Evolutionary conservation across 768 basidiomycete genomes (phyloP).

Genomic region (Termitomyces sp.): DNA sequence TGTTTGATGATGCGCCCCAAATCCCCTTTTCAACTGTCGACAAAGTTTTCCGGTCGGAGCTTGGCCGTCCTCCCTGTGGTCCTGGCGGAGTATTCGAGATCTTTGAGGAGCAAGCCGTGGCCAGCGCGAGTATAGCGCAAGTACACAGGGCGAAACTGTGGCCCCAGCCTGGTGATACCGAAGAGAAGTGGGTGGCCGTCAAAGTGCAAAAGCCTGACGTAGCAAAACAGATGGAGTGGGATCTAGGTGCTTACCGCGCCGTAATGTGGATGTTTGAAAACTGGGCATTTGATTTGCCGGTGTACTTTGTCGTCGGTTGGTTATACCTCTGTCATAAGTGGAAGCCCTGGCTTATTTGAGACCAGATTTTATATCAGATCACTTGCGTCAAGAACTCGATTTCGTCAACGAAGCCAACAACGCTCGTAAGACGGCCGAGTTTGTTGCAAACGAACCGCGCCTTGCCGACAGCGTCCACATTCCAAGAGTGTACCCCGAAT

Average conservation of each 20-base stretch:
- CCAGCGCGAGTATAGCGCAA: conserved; percentile 90
- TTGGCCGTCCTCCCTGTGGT: conserved; percentile 57
- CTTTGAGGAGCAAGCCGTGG: conserved; percentile 73
- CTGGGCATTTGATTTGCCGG: conserved; percentile 81
- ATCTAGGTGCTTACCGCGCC: conserved; percentile 60
- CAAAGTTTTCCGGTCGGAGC: conserved; percentile 62
- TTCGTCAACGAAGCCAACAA: conserved; percentile 79
- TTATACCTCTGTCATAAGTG: conserved; percentile 2
- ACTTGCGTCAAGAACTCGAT: conserved; percentile 79
- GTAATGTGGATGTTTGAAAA: conserved; percentile 80
- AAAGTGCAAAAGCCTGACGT: conserved; percentile 93
- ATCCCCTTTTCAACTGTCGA: conserved; percentile 68
- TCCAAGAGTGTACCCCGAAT: conserved; percentile 66
- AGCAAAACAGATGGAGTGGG: conserved; percentile 80
- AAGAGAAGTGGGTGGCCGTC: conserved; percentile 77
- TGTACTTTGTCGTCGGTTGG: conserved; percentile 73
- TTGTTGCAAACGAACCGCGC: conserved; percentile 64
- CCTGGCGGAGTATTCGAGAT: conserved; percentile 72
- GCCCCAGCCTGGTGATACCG: conserved; percentile 32
- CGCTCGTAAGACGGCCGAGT: conserved; percentile 60
- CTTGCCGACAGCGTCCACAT: conserved; percentile 71
- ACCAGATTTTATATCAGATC: conserved; percentile 73
- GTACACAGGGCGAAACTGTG: conserved; percentile 73
- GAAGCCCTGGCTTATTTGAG: neutral
- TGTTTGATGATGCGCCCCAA: conserved; percentile 88